phyloP scores from a whole-genome alignment of 192 early-diverging fungal species.

The Coemansia nantahalensis region DNA sequence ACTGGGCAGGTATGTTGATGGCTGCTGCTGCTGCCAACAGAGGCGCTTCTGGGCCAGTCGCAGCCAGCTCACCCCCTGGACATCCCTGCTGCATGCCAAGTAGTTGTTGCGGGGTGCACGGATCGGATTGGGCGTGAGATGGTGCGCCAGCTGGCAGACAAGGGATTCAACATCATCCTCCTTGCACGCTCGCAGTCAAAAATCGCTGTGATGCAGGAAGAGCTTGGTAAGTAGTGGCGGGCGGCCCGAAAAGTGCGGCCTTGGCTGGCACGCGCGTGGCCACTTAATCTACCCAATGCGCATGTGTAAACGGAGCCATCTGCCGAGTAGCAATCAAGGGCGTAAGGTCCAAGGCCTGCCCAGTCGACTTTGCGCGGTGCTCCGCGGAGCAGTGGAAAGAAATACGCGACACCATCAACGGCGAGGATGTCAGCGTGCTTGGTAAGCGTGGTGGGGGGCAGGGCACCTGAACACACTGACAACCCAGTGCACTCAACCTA shows the following conservation, averaged over 20 bases:
- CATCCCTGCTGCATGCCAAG: no score
- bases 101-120: constrained; percentile 88
- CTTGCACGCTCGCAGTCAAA: constrained; percentile 74
- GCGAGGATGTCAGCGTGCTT: constrained; percentile 42
- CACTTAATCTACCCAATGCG: no score
- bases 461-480: no score
- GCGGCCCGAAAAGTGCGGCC: no score
- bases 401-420: constrained; percentile 58
- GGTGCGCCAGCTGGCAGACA: constrained; percentile 80
- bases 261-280: no score
- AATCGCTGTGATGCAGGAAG: constrained; percentile 61
- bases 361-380: constrained; percentile 75
- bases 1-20: constrained; percentile 46
- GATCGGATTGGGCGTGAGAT: constrained; percentile 94
- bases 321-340: constrained; percentile 35
- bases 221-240: constrained; percentile 52
- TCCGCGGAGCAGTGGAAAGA: constrained; percentile 52
- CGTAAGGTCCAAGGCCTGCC: constrained; percentile 58
- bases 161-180: constrained; percentile 77
- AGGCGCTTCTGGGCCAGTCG: no score
- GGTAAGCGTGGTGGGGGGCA: constrained; percentile 26
- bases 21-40: no score
- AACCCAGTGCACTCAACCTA: no score
- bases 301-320: no score
- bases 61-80: no score